Conservation (phyloP, 2,329 filamentous ascomycete genomes). For the Sporothrix curviconia region DNA sequence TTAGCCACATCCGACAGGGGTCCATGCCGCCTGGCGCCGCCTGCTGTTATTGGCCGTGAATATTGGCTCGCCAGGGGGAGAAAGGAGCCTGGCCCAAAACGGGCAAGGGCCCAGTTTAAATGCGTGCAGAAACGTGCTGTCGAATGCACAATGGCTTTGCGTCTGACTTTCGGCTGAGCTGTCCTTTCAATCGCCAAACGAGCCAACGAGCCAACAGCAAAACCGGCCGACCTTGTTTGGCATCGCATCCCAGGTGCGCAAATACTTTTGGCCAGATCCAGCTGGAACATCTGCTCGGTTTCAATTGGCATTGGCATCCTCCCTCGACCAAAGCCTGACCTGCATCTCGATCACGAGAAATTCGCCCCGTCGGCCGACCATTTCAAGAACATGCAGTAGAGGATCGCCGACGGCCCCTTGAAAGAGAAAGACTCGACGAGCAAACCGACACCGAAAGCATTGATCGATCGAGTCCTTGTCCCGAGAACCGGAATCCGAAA, state of each 20-base stretch:
- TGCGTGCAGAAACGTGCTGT: too few species aligned
- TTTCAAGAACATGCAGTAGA: background rate
- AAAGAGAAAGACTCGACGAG: background rate
- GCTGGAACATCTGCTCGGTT: too few species aligned
- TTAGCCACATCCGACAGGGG: constrained; percentile 4
- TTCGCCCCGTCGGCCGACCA: too few species aligned
- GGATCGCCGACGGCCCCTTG: background rate
- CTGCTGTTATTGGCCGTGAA: too few species aligned
- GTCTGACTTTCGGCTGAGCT: constrained; percentile 16
- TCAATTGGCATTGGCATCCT: background rate
- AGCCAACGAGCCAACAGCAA: background rate
- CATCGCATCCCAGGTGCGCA: too few species aligned
- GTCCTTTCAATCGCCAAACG: constrained; percentile 14
- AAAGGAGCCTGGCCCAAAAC: background rate
- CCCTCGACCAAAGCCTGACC: too few species aligned
- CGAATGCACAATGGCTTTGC: too few species aligned
- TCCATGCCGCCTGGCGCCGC: too few species aligned
- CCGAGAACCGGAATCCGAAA: background rate
- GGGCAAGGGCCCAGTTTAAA: background rate
- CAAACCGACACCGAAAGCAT: background rate
- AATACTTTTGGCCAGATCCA: too few species aligned
- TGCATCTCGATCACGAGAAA: too few species aligned
- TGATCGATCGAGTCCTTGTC: background rate
- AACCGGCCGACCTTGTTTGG: too few species aligned
- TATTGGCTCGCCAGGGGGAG: constrained; percentile 7